Evolutionary conservation across 179 eudicot genomes (phyloP).

Genomic region (Sideroxylon spinosum): DNA sequence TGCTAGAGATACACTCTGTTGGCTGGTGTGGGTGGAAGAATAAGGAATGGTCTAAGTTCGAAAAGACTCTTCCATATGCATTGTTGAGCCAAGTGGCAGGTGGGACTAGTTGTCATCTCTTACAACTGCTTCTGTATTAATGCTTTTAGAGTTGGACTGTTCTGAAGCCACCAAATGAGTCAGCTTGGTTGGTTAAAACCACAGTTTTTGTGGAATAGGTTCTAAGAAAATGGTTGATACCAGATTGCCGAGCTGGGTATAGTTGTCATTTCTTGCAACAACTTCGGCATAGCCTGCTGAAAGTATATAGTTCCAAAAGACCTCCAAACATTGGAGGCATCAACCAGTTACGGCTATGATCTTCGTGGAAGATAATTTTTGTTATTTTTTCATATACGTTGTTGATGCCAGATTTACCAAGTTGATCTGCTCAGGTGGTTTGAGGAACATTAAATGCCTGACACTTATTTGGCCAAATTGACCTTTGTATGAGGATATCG

Average conservation of each 20-base stretch:
- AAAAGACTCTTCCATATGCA: constrained; percentile 73
- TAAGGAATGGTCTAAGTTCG: constrained; percentile 66
- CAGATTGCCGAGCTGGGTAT: background rate
- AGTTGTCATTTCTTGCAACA: constrained; percentile 4
- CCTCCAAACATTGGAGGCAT: background rate
- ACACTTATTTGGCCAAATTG: background rate
- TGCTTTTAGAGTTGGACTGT: background rate
- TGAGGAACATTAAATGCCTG: background rate
- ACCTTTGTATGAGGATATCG: too few species aligned
- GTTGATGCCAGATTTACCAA: background rate
- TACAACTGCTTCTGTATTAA: background rate
- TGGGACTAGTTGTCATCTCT: constrained; percentile 27
- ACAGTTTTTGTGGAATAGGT: background rate
- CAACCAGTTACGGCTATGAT: background rate
- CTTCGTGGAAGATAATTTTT: background rate
- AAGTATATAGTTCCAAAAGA: background rate
- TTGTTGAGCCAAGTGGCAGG: constrained; percentile 96
- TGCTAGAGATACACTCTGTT: constrained; percentile 67
- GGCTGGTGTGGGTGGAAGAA: constrained; percentile 76
- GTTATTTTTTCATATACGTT: background rate
- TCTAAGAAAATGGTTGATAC: background rate
- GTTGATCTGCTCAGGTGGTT: background rate
- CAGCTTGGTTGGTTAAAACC: background rate
- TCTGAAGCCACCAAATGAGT: background rate
- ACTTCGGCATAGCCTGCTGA: background rate